Base-by-base conservation (phyloP, 352 stramenopile genomes). In the Phytophthora ramorum region DNA sequence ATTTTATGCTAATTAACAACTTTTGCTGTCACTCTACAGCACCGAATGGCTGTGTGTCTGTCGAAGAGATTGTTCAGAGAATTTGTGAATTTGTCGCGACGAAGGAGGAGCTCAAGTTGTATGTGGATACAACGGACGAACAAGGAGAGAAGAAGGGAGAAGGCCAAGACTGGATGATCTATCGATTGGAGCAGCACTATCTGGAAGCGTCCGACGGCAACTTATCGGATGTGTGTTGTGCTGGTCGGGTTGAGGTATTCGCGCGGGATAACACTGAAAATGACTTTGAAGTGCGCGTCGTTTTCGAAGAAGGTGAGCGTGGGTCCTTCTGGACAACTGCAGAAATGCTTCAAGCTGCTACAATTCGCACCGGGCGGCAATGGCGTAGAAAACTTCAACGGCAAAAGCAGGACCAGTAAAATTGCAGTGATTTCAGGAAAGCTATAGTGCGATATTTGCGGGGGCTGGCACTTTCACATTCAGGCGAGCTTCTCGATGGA, bases 241-340 rank as follows among this genome's bases (percentile, higher is more conserved):
- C 57, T 38, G 75, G 79, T 37, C 66, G 69, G 45, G 52, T 86
- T 24, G 68, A 83, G 28, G 64, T 87, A 54, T 57, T 53, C 7
- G 45, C 46, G 19, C 48, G 63, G 19, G 51, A 58, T 14, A 40
- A 54, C 17, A 65, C 58, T 1, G 35, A 66, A 12, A 26, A 49
- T 7, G 63, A 37, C 9, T 84, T 81, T 51, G 49, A 76, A 17
- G 79, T 93, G 17, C 57, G 69, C 3, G 35, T 90, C 7, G 54
- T 57, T 49, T 96, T 79, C 51, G 72, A 80, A 56, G 58, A 77
- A 45, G 88, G 88, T 3, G 67, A 78, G 10, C 80, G 88, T 14
- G 74, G 77, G 16, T 65, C 66, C 13, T 96, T 92, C 59, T 96
- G 88, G 88, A 77, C 73, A 19, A 69, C 73, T 16, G 72, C 60